Base-by-base conservation (phyloP, 306 rosid species). In the Quillaja saponaria region DNA sequence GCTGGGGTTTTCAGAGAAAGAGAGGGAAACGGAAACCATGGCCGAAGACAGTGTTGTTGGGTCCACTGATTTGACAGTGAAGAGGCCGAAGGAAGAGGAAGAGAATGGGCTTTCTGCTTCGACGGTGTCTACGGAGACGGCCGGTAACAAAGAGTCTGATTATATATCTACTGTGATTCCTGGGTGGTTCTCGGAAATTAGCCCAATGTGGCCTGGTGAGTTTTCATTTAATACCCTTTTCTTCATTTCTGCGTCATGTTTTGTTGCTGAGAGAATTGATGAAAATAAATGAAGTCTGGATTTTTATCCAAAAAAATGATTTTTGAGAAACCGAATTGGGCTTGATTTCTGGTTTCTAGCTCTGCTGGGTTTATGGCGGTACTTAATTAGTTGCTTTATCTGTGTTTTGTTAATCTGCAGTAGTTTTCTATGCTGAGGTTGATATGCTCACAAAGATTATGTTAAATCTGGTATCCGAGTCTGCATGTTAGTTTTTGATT, bases 161-260 rank as follows among this genome's bases (percentile, higher is more conserved):
- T 72, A 72, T 13, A 51, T 86, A 45, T 83, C 95, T 2, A 18
- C 87, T 28, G 86, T 92, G 37, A 89, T 89, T 67, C 96, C 97
- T 55, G 95, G 99, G 7, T 92, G 99, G 99, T 92, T 92, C 76
- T 92, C 99, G 8, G 97, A 92, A 82, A 79, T 92, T 49, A 92
- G 99, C 84, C 90, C 96, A 89, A 81, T 89, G 97, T 92, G 99
- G 99, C 99, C 99, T 7, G 99, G 99, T 92, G 58, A 18, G 94
- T 71, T 76, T 49, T 69, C 50, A 8, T 16, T 35, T 8, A 7
- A 42, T n/a, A 21, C 60, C 69, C 8, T 46, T 63, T 55, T 42
- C 49, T 1, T 42, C 11, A 7, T 28, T 21, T 13, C 25, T 13
- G 50, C 61, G 44, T 53, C 49, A 13, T 63, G 45, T 38, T 55